Evolutionary conservation across 495 filamentous ascomycete genomes (phyloP).

Genomic region (Symbiotaphrina buchneri): DNA sequence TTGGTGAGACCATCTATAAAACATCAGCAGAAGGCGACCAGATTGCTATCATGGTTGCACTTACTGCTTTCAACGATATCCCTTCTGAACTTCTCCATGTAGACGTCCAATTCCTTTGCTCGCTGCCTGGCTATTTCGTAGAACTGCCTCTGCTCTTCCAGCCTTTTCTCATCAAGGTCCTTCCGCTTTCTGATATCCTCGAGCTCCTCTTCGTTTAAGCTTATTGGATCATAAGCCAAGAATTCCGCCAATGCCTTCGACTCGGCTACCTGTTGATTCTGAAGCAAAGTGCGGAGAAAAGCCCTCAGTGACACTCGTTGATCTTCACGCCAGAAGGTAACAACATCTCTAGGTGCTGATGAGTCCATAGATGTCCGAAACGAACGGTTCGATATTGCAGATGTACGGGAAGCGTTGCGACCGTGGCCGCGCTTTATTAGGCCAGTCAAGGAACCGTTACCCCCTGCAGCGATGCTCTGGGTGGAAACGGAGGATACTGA

Average conservation of each 20-base stretch:
- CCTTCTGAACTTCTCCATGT: constrained; percentile 74
- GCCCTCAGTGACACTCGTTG: constrained; percentile 83
- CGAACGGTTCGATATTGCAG: too few species aligned
- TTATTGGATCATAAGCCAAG: constrained; percentile 42
- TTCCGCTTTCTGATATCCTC: constrained; percentile 60
- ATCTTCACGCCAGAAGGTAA: constrained; percentile 63
- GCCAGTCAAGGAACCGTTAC: constrained; percentile 17
- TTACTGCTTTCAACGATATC: constrained; percentile 60
- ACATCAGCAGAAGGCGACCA: too few species aligned
- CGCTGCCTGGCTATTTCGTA: constrained; percentile 87
- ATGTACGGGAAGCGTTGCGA: constrained; percentile 26
- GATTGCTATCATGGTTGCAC: constrained; percentile 14
- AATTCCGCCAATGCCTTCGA: constrained; percentile 70
- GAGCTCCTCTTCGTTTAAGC: constrained; percentile 56
- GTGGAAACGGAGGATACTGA: constrained; percentile 66
- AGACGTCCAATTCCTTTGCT: constrained; percentile 81
- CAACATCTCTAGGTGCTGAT: too few species aligned
- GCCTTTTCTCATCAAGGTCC: constrained; percentile 61
- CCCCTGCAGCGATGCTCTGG: constrained; percentile 17
- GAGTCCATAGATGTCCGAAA: too few species aligned
- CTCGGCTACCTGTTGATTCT: constrained; percentile 61
- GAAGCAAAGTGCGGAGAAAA: constrained; percentile 62
- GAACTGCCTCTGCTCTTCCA: constrained; percentile 82
- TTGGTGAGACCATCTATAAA: constrained; percentile 62
- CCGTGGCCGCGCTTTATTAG: too few species aligned